Evolutionary conservation across 2,329 filamentous ascomycete genomes (phyloP).

Genomic region (Davidsoniella virescens): DNA sequence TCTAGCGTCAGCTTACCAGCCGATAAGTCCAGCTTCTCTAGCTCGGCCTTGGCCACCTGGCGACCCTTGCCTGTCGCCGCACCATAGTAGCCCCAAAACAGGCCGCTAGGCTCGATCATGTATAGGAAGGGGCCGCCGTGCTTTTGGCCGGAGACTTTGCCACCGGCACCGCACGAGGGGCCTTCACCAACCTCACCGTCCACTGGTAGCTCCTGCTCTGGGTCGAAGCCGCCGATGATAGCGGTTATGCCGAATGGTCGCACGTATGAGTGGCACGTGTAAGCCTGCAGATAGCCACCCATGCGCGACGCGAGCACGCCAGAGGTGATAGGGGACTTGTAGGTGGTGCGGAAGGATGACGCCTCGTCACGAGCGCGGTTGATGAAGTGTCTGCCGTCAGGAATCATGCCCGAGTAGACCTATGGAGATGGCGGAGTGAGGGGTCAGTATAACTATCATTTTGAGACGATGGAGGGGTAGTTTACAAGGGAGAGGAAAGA

Average conservation of each 20-base stretch:
- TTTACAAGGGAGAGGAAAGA: background rate
- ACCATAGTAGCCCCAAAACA: slow-evolving; percentile 98
- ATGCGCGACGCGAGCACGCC: slow-evolving; percentile 80
- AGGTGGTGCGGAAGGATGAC: slow-evolving; percentile 74
- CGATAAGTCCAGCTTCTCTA: slow-evolving; percentile 88
- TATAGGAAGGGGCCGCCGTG: slow-evolving; percentile 87
- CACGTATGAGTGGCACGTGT: slow-evolving; percentile 93
- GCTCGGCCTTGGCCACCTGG: slow-evolving; percentile 91
- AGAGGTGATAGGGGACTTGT: slow-evolving; percentile 87
- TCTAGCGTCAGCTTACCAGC: slow-evolving; percentile 61
- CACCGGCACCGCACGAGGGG: slow-evolving; percentile 63
- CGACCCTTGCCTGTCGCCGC: slow-evolving; percentile 93
- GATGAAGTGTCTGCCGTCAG: slow-evolving; percentile 89
- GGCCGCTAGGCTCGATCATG: slow-evolving; percentile 96
- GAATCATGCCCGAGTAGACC: slow-evolving; percentile 88
- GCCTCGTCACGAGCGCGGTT: slow-evolving; percentile 90
- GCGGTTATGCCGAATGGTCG: slow-evolving; percentile 93
- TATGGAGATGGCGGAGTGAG: slow-evolving; percentile 22
- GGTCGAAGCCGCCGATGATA: slow-evolving; percentile 87
- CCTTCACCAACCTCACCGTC: slow-evolving; percentile 82
- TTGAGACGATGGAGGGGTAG: background rate
- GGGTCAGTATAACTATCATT: slow-evolving; percentile 1
- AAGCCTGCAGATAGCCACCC: slow-evolving; percentile 90
- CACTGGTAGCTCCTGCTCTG: slow-evolving; percentile 67
- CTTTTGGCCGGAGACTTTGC: slow-evolving; percentile 57